A percentile compares a stretch with the other conserved stretches of the same genome.
These are phyloP conservation scores for Clarkia xantiana DNA, from an alignment of 345 rosid species.

Conservation along the genomic window DNA sequence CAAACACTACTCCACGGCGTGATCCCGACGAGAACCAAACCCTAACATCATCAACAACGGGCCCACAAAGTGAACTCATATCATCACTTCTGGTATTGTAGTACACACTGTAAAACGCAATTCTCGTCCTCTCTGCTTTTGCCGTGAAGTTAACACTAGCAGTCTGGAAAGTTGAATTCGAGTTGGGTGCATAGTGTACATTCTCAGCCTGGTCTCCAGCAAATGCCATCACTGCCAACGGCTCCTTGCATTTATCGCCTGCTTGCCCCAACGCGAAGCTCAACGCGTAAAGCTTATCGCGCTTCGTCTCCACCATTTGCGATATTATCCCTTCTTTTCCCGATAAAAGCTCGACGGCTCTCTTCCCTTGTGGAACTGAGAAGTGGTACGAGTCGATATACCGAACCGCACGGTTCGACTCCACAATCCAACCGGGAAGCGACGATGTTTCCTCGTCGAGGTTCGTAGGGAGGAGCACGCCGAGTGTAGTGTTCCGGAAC, in stretches of 20 bases:
- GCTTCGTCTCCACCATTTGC: slow-evolving; percentile 74
- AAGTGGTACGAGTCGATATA: slow-evolving; percentile 77
- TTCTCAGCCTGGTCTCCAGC: slow-evolving; percentile 89
- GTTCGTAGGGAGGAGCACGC: slow-evolving; percentile 81
- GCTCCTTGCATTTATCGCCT: slow-evolving; percentile 76
- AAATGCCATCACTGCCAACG: slow-evolving; percentile 75
- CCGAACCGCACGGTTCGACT: slow-evolving; percentile 81
- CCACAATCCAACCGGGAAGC: slow-evolving; percentile 89
- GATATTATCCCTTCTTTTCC: slow-evolving; percentile 97
- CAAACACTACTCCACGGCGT: slow-evolving; percentile 11
- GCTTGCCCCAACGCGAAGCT: slow-evolving; percentile 77
- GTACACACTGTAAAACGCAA: slow-evolving; percentile 86
- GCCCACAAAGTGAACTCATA: slow-evolving; percentile 95
- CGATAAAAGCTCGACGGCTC: slow-evolving; percentile 76
- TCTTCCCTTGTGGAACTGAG: slow-evolving; percentile 67
- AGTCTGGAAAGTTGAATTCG: slow-evolving; percentile 56
- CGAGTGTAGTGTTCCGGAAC: slow-evolving; percentile 74
- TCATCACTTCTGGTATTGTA: slow-evolving; percentile 89
- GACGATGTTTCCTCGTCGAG: slow-evolving; percentile 76
- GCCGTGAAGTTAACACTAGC: slow-evolving; percentile 66
- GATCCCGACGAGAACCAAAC: slow-evolving; percentile 56
- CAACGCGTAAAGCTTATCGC: slow-evolving; percentile 37
- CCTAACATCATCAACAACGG: slow-evolving; percentile 79
- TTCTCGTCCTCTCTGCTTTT: slow-evolving; percentile 70
- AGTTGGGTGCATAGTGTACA: slow-evolving; percentile 58